phyloP scores from a whole-genome alignment of 1,284 basidiomycete genomes.

The Heliocybe sulcata region DNA sequence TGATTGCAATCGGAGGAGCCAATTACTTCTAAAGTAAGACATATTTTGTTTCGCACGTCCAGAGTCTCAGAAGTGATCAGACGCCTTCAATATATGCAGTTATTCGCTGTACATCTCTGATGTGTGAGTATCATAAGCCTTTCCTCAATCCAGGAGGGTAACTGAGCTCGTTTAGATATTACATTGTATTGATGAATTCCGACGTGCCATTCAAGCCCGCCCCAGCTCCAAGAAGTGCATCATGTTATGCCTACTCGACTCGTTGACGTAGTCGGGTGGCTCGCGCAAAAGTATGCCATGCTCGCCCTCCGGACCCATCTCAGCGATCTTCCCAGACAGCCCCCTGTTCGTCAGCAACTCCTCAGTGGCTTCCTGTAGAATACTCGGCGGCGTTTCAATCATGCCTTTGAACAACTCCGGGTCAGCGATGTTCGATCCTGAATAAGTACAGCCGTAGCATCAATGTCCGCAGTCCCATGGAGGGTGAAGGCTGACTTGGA shows the following conservation, averaged over 20 bases:
- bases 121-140: not conserved
- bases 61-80: too few relatives aligned
- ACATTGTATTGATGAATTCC: not conserved
- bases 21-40: too few relatives aligned
- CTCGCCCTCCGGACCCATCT: slow-evolving; percentile 1
- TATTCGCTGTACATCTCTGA: not conserved
- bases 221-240: not conserved
- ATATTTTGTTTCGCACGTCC: too few relatives aligned
- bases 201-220: not conserved
- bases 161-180: not conserved
- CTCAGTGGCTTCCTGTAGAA: not conserved
- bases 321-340: not conserved
- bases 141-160: not conserved
- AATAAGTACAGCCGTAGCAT: not conserved
- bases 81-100: too few relatives aligned
- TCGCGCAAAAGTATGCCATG: not conserved
- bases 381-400: not conserved
- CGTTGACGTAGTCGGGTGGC: not conserved
- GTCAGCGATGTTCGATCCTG: not conserved
- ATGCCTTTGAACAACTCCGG: not conserved
- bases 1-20: not conserved
- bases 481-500: not conserved
- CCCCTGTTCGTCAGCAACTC: not conserved
- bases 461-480: too few relatives aligned
- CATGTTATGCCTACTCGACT: not conserved